phyloP scores from a whole-genome alignment of 1,284 basidiomycete species.

The Apiotrichum montevideense region DNA sequence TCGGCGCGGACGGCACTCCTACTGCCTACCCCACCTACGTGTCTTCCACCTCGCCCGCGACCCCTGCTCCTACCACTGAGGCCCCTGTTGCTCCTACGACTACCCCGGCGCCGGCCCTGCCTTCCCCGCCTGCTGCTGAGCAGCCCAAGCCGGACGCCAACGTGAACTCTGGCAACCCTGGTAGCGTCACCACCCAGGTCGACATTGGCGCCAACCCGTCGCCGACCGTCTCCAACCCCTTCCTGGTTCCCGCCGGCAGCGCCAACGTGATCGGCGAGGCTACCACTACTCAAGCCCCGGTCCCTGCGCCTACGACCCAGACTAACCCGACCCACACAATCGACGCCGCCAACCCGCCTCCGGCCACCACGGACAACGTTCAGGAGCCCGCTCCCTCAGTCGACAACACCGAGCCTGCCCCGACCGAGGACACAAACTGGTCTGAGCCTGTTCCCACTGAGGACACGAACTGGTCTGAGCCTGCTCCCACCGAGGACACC shows the following conservation, averaged over 20 bases:
- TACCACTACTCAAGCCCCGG: conserved; percentile 29
- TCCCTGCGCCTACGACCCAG: background rate
- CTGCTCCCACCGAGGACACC: background rate
- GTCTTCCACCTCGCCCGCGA: conserved; percentile 13
- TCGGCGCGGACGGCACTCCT: conserved; percentile 43
- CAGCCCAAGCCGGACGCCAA: background rate
- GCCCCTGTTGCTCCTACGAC: background rate
- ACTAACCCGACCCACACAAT: background rate
- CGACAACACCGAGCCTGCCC: background rate
- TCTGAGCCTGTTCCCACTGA: background rate
- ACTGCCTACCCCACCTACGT: conserved; percentile 41
- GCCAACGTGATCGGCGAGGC: conserved; percentile 15
- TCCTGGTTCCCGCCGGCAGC: conserved; percentile 24
- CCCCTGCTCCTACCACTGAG: conserved; percentile 7
- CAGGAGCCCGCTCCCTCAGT: no score
- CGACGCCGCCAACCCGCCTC: no score
- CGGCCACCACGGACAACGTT: no score
- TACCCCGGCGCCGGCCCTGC: background rate
- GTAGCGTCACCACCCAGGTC: conserved; percentile 23
- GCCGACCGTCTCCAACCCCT: conserved; percentile 18
- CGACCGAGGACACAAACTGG: background rate
- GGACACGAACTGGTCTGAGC: background rate
- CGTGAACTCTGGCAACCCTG: conserved; percentile 35
- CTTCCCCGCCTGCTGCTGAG: no score
- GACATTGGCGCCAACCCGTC: conserved; percentile 8